phyloP scores from a whole-genome alignment of 2,329 filamentous ascomycete species.

The Calonectria multiphialidica region DNA sequence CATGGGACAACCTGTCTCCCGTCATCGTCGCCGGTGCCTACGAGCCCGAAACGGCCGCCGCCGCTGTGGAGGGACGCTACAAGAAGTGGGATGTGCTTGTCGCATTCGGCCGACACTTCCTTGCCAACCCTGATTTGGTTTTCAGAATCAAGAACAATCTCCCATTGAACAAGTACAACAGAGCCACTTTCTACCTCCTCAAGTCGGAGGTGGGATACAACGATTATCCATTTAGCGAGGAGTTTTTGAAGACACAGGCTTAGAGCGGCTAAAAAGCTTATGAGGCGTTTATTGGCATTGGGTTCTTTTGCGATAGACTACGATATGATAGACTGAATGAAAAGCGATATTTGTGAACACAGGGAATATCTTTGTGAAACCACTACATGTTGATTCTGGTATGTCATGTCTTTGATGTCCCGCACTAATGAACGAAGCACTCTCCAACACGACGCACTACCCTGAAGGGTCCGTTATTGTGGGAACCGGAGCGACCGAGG shows the following conservation, averaged over 20 bases:
- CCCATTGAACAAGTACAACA: conserved; percentile 39
- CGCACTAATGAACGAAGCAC: not conserved
- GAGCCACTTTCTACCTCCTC: conserved; percentile 39
- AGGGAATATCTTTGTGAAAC: not conserved
- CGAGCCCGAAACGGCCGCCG: conserved; percentile 25
- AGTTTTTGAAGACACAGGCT: conserved; percentile 5
- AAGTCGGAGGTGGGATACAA: conserved; percentile 36
- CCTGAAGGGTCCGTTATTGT: not conserved
- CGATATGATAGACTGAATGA: not conserved
- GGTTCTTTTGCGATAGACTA: not conserved
- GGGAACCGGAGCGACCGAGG: not conserved
- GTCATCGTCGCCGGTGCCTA: conserved; percentile 45
- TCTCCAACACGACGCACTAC: no score
- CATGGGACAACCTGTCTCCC: conserved; percentile 45
- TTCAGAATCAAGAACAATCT: conserved; percentile 41
- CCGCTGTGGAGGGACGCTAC: conserved; percentile 41
- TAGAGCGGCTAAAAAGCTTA: not conserved
- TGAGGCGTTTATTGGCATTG: not conserved
- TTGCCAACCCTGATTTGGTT: conserved; percentile 46
- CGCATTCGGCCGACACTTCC: conserved; percentile 45
- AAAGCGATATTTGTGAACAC: not conserved
- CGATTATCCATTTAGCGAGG: conserved; percentile 35
- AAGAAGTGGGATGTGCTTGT: conserved; percentile 45
- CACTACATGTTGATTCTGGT: no score
- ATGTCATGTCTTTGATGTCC: no score